Base-by-base conservation (phyloP, 2,329 filamentous ascomycete species). In the Colletotrichum simmondsii region DNA sequence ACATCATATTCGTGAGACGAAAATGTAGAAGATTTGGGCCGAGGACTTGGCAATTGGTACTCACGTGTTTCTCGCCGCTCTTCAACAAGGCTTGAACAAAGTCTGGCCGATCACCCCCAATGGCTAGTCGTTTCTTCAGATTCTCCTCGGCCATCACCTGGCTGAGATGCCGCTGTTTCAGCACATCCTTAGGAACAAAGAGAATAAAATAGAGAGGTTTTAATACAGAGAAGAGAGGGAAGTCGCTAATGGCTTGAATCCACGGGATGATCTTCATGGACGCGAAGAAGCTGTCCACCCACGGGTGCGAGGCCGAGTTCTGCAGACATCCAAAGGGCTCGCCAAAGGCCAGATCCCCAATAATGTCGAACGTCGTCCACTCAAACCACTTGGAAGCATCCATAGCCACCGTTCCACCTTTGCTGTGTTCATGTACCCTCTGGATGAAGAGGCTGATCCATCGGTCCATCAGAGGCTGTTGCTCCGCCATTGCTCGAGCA, bases 391-490 rank as follows among this genome's bases (percentile, higher is more conserved):
- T 53, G 12, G 58, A 56, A 7, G 59, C 66, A 35, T 69, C 61
- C 10, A 69, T n/a, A 5, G 60, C 8, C 35, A 24, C 30, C 14
- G 19, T n/a, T 7, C 66, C 66, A 16, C n/a, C 49, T 8, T 69
- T 35, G 2, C 66, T 61, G 11, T 65, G 49, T 28, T 69, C 32
- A 3, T n/a, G 49, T 56, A 87, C 73, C 35, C 79, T 79, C 16
- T 76, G 59, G 30, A 86, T 56, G 52, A 81, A 68, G 6, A 77
- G 65, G 32, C 80, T 71, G 24, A 80, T 74, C 57, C 81, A 78
- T 2, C 63, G 60, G 14, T 53, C 46, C 52, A 83, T 78, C 16
- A 79, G 67, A 1, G 76, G 75, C 58, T 81, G 77, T 60, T 82
- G 80, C 4, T 77, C 77, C 16, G 75, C 74, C 78, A 83, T 75